A percentile compares a stretch with the other conserved stretches of the same genome.
Conservation (phyloP, 805 yeast genomes). For the Myxozyma nipponensis region DNA sequence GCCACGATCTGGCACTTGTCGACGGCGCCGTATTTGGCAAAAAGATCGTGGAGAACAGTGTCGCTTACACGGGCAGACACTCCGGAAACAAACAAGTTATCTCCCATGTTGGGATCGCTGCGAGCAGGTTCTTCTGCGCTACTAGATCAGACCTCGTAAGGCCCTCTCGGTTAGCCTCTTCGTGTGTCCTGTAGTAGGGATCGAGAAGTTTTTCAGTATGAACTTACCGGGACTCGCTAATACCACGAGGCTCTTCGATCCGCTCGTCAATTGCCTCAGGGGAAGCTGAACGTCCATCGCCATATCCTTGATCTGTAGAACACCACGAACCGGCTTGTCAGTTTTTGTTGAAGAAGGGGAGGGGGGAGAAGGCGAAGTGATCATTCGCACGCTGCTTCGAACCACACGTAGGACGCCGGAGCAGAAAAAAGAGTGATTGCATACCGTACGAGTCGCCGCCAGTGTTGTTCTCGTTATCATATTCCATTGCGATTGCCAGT, state of each 20-base stretch:
- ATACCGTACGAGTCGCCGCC: conserved; percentile 19
- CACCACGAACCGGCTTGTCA: no score
- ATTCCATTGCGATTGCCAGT: conserved; percentile 19
- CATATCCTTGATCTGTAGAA: conserved; percentile 16
- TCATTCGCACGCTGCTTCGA: neutral
- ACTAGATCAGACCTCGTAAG: neutral
- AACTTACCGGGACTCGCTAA: conserved; percentile 6
- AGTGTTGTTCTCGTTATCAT: conserved; percentile 23
- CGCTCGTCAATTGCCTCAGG: no score
- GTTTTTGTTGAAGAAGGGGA: neutral
- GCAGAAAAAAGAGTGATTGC: neutral
- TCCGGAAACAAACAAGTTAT: conserved; percentile 38
- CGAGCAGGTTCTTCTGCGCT: no score
- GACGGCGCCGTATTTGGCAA: conserved; percentile 33
- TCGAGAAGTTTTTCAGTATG: neutral
- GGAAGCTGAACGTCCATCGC: conserved; percentile 25
- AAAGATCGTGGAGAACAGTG: conserved; percentile 31
- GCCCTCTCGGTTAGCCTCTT: conserved; percentile 5
- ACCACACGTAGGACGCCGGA: neutral
- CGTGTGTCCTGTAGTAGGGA: neutral
- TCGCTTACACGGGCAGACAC: conserved; percentile 34
- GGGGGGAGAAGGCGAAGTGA: neutral
- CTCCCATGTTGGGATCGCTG: conserved; percentile 26
- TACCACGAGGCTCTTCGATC: conserved; percentile 13
- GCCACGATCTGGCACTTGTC: conserved; percentile 41